Evolutionary conservation across 148 eudicot genomes (phyloP).

Genomic region (Polygonum aviculare): DNA sequence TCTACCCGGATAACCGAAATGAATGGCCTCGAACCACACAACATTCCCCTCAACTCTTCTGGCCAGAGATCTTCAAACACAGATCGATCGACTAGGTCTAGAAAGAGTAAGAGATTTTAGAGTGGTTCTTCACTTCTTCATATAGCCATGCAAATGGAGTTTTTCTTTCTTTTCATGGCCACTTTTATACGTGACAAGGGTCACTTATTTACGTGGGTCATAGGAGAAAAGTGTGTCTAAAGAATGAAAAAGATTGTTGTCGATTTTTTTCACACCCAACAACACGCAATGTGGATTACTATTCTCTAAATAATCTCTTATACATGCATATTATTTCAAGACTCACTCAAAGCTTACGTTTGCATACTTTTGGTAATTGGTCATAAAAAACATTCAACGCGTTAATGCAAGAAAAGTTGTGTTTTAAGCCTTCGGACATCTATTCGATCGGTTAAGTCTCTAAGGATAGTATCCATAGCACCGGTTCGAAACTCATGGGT

Average conservation of each 20-base stretch:
- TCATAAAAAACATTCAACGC: no score
- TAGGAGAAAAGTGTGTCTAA: constrained; percentile 9
- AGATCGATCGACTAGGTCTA: neutral
- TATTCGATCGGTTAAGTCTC: no score
- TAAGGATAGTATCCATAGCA: no score
- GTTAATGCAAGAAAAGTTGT: no score
- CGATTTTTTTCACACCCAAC: constrained; percentile 2
- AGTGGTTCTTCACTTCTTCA: neutral
- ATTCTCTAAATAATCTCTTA: neutral
- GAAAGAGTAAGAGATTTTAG: constrained; percentile 12
- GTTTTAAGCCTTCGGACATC: no score
- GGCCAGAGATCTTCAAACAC: constrained; percentile 3
- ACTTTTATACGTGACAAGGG: constrained; percentile 10
- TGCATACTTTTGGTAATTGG: no score
- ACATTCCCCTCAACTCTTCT: constrained; percentile 52
- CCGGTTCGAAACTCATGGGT: no score
- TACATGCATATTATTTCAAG: neutral
- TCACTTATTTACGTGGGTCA: constrained; percentile 8
- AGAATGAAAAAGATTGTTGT: neutral
- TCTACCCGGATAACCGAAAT: neutral
- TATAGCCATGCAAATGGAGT: constrained; percentile 10
- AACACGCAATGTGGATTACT: neutral
- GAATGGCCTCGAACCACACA: constrained; percentile 73
- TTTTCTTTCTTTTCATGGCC: constrained; percentile 2
- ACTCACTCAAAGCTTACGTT: no score